Evolutionary conservation across 768 basidiomycete species (phyloP), one percentile per base, ranked within the genome.

Genomic region (Cubamyces sp.): DNA sequence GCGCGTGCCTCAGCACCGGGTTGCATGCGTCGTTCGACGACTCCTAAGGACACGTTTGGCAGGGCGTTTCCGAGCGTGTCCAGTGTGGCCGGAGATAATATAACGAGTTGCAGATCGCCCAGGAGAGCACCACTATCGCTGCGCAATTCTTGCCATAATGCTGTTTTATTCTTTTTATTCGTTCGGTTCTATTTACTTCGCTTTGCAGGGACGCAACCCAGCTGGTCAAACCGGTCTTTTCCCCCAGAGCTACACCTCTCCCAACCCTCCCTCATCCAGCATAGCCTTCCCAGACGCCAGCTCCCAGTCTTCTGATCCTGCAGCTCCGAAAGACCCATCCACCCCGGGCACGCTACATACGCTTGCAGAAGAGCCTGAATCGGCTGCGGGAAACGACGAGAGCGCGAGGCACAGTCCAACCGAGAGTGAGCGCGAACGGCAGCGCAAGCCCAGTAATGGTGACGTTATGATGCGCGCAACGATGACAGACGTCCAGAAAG

Each of bases 381-480:
- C 79, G 3, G 19, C 54, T 8, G 23, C 58, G 50, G 30, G 52
- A 3, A 51, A 55, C 50, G 18, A 54, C 66, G 34, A 64, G 62
- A 30, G n/a, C 19, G 48, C 74, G 64, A 50, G 73, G 57, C 45
- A 71, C 61, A 42, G 70, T 58, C 54, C 50, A 45, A 47, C 62
- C 40, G 28, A 64, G 42, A 58, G 66, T 43, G 64, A 68, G 82
- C 47, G 58, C 43, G 64, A 68, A 82, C 47, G 58, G 11, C 51
- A 60, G 39, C 58, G 63, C 14, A 64, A 47, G 42, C 58, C 58
- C 34, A 64, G 63, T 43, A 54, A 57, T 19, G 82, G 77, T 15
- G 85, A 84, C 62, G 84, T 90, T 59, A 94, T 96, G 91, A 94
- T 96, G 91, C 84, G 85, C 41, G 91, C 88, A 1, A 96, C 94